Evolutionary conservation across 2,329 filamentous ascomycete species (phyloP).

Genomic region (Bipolaris zeicola): DNA sequence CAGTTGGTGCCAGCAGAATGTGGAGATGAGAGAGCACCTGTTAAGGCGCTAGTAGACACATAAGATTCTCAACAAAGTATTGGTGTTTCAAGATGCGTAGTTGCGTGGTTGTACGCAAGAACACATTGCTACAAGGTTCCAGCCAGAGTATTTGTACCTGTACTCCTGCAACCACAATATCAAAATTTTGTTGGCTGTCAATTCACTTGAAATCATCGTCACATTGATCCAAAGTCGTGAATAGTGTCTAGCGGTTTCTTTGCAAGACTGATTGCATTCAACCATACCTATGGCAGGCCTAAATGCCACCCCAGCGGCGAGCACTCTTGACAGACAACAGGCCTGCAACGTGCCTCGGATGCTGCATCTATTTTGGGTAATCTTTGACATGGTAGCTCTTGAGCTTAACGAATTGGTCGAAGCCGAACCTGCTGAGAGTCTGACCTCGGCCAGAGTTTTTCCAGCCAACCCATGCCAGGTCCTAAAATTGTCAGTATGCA

Average conservation of each 20-base stretch:
- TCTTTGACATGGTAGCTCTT: constrained; percentile 97
- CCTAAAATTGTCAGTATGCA: constrained; percentile 56
- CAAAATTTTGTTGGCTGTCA: neutral
- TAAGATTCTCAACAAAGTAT: constrained; percentile 8
- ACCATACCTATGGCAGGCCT: neutral
- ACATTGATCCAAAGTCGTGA: neutral
- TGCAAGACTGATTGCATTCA: neutral
- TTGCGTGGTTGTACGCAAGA: constrained; percentile 22
- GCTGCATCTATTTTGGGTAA: constrained; percentile 59
- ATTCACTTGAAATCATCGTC: neutral
- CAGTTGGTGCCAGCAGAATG: too few relatives aligned
- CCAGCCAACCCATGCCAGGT: constrained; percentile 96
- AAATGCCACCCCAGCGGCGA: neutral
- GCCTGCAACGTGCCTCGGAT: constrained; percentile 14
- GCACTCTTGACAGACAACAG: constrained; percentile 18
- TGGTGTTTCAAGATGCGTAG: constrained; percentile 17
- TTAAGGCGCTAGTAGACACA: constrained; percentile 1
- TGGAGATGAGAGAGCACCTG: neutral
- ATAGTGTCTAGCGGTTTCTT: neutral
- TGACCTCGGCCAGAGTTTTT: constrained; percentile 95
- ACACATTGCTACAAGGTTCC: neutral
- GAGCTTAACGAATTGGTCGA: constrained; percentile 93
- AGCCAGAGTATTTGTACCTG: too few relatives aligned
- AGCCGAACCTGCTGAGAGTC: constrained; percentile 87
- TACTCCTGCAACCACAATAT: neutral